These are phyloP conservation scores for Chernovozyma aurita DNA, from an alignment of 1,139 yeast species.

Conservation along the genomic window DNA sequence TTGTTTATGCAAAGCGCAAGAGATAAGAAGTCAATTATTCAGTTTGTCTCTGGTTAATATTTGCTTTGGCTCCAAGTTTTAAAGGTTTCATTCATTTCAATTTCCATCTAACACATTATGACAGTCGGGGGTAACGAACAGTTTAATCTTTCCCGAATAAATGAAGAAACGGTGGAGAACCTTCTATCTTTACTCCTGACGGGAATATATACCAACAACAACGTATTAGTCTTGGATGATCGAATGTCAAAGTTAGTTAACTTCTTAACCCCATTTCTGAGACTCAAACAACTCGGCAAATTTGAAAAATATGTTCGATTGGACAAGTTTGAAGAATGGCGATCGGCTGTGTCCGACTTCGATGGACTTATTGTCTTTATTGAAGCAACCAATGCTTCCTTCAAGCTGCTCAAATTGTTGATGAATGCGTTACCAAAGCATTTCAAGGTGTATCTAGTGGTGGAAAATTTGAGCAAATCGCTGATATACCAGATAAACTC, in stretches of 20 bases:
- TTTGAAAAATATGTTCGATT: conserved; percentile 63
- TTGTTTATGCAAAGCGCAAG: too few relatives aligned
- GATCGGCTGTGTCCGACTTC: conserved; percentile 14
- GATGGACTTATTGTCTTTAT: conserved; percentile 37
- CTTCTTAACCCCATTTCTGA: conserved; percentile 55
- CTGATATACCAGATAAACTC: conserved; percentile 26
- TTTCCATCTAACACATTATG: background rate
- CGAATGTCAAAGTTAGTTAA: conserved; percentile 54
- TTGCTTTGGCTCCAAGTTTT: too few relatives aligned
- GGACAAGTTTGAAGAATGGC: conserved; percentile 16
- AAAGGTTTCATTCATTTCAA: too few relatives aligned
- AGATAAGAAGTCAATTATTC: too few relatives aligned
- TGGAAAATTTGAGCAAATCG: conserved; percentile 27
- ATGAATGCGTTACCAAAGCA: conserved; percentile 11
- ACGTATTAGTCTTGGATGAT: conserved; percentile 54
- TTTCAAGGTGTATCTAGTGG: conserved; percentile 16
- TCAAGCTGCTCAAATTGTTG: conserved; percentile 1
- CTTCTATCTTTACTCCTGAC: conserved; percentile 20
- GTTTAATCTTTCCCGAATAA: background rate
- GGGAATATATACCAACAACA: conserved; percentile 25
- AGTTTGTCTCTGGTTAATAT: too few relatives aligned
- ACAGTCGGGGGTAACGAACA: background rate
- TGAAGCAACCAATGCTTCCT: conserved; percentile 17
- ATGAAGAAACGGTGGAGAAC: conserved; percentile 14
- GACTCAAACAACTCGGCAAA: conserved; percentile 51